phyloP scores from a whole-genome alignment of 495 filamentous ascomycete species.

The Diplogelasinospora grovesii region DNA sequence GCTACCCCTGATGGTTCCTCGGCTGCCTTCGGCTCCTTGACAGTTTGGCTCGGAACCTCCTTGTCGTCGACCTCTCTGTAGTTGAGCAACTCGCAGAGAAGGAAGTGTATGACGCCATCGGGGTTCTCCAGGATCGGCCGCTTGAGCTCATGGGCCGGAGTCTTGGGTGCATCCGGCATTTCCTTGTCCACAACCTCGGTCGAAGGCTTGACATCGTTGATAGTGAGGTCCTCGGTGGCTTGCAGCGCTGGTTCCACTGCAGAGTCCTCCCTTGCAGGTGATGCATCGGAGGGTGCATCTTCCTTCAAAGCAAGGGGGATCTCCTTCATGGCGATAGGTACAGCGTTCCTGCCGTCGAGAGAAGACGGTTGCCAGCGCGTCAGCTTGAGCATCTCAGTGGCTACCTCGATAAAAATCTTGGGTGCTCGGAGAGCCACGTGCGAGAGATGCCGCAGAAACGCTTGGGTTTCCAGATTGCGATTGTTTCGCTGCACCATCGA shows the following conservation, averaged over 20 bases:
- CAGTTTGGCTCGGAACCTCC: conserved; percentile 40
- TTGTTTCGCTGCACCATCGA: conserved; percentile 46
- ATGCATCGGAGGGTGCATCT: conserved; percentile 22
- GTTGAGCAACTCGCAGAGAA: conserved; percentile 87
- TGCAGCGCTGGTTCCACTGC: conserved; percentile 39
- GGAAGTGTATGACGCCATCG: conserved; percentile 92
- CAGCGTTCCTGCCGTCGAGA: conserved; percentile 46
- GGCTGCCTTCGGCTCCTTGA: conserved; percentile 44
- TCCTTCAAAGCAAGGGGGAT: conserved; percentile 33
- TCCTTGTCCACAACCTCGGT: conserved; percentile 48
- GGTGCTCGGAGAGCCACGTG: conserved; percentile 80
- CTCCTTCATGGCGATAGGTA: too few species aligned
- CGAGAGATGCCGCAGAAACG: conserved; percentile 70
- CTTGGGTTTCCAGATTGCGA: conserved; percentile 59
- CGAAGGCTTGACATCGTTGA: conserved; percentile 47
- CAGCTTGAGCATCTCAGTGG: conserved; percentile 76
- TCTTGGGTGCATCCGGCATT: conserved; percentile 53
- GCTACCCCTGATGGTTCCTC: conserved; percentile 14
- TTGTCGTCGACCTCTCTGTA: conserved; percentile 89
- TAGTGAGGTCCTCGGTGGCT: conserved; percentile 48
- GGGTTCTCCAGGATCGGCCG: conserved; percentile 84
- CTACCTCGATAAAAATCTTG: conserved; percentile 83
- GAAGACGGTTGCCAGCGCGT: conserved; percentile 45
- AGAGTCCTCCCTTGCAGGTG: conserved; percentile 30
- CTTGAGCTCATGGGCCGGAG: conserved; percentile 57